Percentiles rank a stretch among this genome's conserved stretches.
These are phyloP conservation scores for Hymenoscyphus repandus DNA, from an alignment of 2,329 filamentous ascomycete genomes.

Conservation along the genomic window DNA sequence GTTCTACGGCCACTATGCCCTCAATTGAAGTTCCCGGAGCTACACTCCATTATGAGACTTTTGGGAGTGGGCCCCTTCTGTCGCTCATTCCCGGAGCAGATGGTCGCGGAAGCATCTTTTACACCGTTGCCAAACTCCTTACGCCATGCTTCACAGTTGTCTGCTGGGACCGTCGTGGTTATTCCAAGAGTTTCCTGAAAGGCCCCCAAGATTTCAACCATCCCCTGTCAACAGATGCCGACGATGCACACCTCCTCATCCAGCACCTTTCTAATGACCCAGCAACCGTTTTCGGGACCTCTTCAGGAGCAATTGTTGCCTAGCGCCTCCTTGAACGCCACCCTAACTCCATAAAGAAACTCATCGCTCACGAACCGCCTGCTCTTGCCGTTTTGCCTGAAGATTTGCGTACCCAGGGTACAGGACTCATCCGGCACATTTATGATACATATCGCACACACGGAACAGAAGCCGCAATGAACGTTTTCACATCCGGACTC, in stretches of 20 bases:
- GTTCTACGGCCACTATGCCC: not conserved
- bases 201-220: constrained; percentile 26
- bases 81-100: constrained; percentile 31
- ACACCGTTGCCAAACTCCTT: constrained; percentile 20
- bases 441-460: constrained; percentile 7
- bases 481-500: not conserved
- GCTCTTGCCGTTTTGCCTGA: constrained; percentile 3
- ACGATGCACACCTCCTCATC: constrained; percentile 27
- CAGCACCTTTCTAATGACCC: constrained; percentile 8
- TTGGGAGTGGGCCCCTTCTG: constrained; percentile 28
- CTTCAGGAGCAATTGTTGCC: constrained; percentile 17
- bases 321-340: constrained; percentile 9
- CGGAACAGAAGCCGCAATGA: not conserved
- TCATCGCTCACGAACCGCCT: constrained; percentile 10
- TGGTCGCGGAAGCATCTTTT: constrained; percentile 27
- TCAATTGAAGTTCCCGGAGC: constrained; percentile 23
- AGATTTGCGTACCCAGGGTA: not conserved
- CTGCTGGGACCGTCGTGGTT: constrained; percentile 29
- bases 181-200: constrained; percentile 18
- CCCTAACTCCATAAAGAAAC: constrained; percentile 1
- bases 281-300: constrained; percentile 15
- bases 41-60: constrained; percentile 27
- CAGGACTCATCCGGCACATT: constrained; percentile 6
- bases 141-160: constrained; percentile 26
- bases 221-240: constrained; percentile 28